phyloP scores from a whole-genome alignment of 1,284 basidiomycete species.

The Termitomyces sp. region DNA sequence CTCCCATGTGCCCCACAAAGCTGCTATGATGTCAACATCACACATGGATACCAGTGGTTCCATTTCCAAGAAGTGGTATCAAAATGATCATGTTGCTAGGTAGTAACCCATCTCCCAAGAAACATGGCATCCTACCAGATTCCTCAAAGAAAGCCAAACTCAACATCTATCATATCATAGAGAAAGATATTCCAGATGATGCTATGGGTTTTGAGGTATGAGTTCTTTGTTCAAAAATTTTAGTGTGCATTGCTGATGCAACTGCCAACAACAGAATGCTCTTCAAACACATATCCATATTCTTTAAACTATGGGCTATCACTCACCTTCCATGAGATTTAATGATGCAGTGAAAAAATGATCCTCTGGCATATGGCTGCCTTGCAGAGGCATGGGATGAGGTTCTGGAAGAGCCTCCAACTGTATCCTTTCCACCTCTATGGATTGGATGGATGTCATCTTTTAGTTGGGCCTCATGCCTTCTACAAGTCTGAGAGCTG shows the following conservation, averaged over 20 bases:
- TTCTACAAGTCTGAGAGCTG: background rate
- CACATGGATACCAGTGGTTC: background rate
- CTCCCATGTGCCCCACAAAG: background rate
- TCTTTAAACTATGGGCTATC: background rate
- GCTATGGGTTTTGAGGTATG: no score
- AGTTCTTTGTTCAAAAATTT: no score
- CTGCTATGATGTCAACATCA: background rate
- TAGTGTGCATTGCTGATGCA: no score
- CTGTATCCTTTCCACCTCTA: background rate
- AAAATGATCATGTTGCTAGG: background rate
- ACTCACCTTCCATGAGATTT: background rate
- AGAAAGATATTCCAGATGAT: no score
- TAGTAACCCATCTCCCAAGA: background rate
- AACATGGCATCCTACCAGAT: background rate
- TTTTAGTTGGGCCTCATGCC: background rate
- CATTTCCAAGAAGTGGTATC: background rate
- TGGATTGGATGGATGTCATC: background rate
- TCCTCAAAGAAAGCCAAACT: background rate
- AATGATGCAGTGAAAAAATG: background rate
- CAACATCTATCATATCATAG: background rate
- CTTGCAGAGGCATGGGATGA: background rate
- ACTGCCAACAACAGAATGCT: no score
- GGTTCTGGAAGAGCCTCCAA: background rate
- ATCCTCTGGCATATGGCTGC: background rate
- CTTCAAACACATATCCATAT: no score